Percentiles rank a stretch among this genome's conserved stretches.
Evolutionary conservation across 2,329 filamentous ascomycete genomes (phyloP).

Genomic region (Arthrinium puccinioides): DNA sequence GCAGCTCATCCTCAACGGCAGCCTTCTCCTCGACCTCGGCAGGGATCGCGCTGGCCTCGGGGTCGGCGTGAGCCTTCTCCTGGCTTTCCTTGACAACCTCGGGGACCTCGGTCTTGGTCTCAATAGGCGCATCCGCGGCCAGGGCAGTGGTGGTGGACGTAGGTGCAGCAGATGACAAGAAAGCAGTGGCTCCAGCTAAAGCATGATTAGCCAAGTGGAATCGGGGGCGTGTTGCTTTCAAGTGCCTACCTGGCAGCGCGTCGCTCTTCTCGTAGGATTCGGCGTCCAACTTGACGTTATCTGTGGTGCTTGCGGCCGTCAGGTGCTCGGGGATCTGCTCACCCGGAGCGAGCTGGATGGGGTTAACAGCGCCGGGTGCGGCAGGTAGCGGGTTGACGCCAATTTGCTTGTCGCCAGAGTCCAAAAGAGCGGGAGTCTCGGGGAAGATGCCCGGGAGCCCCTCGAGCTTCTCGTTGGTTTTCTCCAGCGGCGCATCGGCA

Average conservation of each 20-base stretch:
- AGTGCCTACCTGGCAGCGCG: slow-evolving; percentile 46
- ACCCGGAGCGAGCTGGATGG: slow-evolving; percentile 70
- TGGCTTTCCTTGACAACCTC: slow-evolving; percentile 67
- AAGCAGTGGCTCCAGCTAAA: slow-evolving; percentile 3
- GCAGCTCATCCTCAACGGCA: slow-evolving; percentile 62
- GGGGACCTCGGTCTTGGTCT: slow-evolving; percentile 30
- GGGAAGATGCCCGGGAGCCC: slow-evolving; percentile 63
- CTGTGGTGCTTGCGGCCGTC: slow-evolving; percentile 60
- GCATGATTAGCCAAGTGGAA: not conserved
- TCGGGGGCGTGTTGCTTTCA: slow-evolving; percentile 20
- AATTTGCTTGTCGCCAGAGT: slow-evolving; percentile 42
- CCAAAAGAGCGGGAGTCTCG: slow-evolving; percentile 52
- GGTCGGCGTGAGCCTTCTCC: slow-evolving; percentile 51
- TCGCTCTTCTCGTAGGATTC: slow-evolving; percentile 81
- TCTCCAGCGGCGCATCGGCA: slow-evolving; percentile 51
- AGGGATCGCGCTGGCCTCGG: slow-evolving; percentile 62
- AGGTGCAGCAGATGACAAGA: slow-evolving; percentile 32
- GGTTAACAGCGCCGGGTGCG: slow-evolving; percentile 62
- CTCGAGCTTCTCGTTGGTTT: slow-evolving; percentile 25
- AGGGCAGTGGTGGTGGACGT: slow-evolving; percentile 31
- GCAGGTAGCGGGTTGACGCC: slow-evolving; percentile 56
- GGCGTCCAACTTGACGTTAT: slow-evolving; percentile 70
- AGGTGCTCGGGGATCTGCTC: slow-evolving; percentile 71
- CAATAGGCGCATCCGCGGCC: slow-evolving; percentile 34
- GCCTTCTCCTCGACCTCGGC: slow-evolving; percentile 66